Evolutionary conservation across 108 stramenopile species (phyloP), one percentile per base, ranked within the genome.

Genomic region (Cyclostephanos invisitatus): DNA sequence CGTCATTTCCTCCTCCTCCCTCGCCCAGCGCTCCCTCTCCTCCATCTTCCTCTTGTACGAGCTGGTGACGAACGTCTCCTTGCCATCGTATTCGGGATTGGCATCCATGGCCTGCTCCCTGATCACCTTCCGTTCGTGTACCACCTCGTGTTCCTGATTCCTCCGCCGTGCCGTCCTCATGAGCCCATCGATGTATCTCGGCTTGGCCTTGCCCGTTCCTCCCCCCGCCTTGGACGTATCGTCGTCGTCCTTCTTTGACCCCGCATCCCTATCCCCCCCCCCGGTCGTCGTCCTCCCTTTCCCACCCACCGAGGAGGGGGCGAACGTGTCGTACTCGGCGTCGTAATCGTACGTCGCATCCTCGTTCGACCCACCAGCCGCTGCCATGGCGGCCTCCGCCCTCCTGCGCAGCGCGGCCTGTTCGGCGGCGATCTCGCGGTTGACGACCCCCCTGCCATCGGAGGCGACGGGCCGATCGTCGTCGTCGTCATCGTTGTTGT

Each of bases 51-150:
- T 64, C 61, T 84, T 85, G 59, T 94, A 94, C 10, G 87, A 77
- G 7, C 67, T 55, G 2, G 92, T 94, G 11, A 94, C 74, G 66
- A 94, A 94, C 49, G 85, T 87, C 57, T 94, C 92, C 54, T 94
- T 94, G 21, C 86, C 90, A 18, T 64, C 77, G 70, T 63, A 94
- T 14, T 88, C 82, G 18, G 38, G 64, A 49, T 88, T 49, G 0
- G 32, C 70, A 62, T 90, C 91, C 64, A 87, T 83, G 53, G 53
- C 63, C 59, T 87, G 84, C 60, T 92, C 91, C 50, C 67, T 76
- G 63, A 80, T 86, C 46, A 90, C 58, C 70, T 84, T 85, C 11
- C 85, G 78, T 77, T 93, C 92, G 35, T 79, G 76, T 10, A 87
- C 64, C 10, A 86, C 70, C 59, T 93, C 92, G 27, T 87, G 86